These are phyloP conservation scores for Gymnopilus junonius DNA, from an alignment of 768 basidiomycete genomes.

Conservation along the genomic window DNA sequence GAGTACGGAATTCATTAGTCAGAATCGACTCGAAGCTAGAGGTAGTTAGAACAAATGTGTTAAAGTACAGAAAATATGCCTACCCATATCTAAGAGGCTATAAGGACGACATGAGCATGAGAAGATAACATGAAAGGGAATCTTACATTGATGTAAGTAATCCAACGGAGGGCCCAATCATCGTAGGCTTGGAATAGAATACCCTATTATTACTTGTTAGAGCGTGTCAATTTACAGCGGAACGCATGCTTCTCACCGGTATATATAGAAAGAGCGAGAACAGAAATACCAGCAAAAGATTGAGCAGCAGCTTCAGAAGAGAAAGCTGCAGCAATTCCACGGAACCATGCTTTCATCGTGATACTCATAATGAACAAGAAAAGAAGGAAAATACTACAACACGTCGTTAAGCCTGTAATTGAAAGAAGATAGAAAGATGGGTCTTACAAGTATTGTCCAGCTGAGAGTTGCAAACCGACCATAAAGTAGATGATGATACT, in stretches of 20 bases:
- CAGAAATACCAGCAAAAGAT: conserved; percentile 53
- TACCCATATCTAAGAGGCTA: conserved; percentile 24
- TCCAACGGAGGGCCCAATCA: conserved; percentile 76
- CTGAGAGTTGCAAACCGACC: conserved; percentile 56
- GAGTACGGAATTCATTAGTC: conserved; percentile 80
- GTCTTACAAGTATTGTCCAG: conserved; percentile 66
- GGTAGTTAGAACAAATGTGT: not conserved
- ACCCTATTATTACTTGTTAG: conserved; percentile 37
- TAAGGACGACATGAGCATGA: conserved; percentile 21
- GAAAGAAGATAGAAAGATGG: conserved; percentile 4
- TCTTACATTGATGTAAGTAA: conserved; percentile 47
- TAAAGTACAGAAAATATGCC: not conserved
- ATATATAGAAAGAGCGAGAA: conserved; percentile 35
- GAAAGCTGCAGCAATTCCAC: conserved; percentile 66
- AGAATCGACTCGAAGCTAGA: conserved; percentile 68
- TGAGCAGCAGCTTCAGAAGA: conserved; percentile 64
- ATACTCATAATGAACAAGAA: conserved; percentile 60
- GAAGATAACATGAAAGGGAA: not conserved
- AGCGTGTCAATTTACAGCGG: conserved; percentile 44
- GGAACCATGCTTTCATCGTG: conserved; percentile 80
- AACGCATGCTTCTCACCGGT: conserved; percentile 23
- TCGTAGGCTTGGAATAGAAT: conserved; percentile 65
- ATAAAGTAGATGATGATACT: conserved; percentile 63
- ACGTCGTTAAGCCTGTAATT: conserved; percentile 32
- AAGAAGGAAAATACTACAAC: conserved; percentile 58